Percentiles rank a stretch among this genome's conserved stretches.
Conservation (phyloP, 768 basidiomycete genomes). For the Lyophyllum shimeji region DNA sequence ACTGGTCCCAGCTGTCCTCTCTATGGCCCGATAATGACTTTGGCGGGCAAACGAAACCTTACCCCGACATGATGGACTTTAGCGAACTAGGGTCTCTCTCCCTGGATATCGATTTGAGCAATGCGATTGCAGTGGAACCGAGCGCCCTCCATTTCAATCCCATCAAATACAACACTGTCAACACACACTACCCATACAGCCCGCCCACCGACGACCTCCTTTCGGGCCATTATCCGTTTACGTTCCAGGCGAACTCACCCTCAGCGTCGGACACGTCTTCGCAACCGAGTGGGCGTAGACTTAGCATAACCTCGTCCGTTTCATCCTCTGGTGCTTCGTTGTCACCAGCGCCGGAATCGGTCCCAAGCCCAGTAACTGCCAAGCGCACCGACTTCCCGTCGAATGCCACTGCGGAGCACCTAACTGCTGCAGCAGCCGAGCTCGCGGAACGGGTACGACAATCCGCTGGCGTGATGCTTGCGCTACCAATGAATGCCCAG, state of each 20-base stretch:
- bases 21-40: constrained; percentile 43
- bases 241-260: constrained; percentile 37
- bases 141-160: constrained; percentile 54
- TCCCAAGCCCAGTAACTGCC: constrained; percentile 24
- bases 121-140: constrained; percentile 63
- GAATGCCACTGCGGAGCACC: constrained; percentile 2
- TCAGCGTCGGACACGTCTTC: constrained; percentile 26
- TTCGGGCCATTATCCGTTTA: constrained; percentile 36
- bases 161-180: constrained; percentile 26
- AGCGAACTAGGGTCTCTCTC: constrained; percentile 34
- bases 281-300: constrained; percentile 33
- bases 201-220: constrained; percentile 25
- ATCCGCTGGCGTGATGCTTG: constrained; percentile 56
- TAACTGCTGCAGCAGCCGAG: constrained; percentile 1
- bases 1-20: constrained; percentile 55
- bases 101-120: constrained; percentile 65
- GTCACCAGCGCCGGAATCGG: constrained; percentile 46
- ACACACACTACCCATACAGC: constrained; percentile 25
- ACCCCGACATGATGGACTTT: constrained; percentile 44
- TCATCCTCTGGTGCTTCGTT: constrained; percentile 56
- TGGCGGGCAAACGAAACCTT: constrained; percentile 29
- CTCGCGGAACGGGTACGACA: constrained; percentile 48
- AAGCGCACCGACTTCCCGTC: constrained; percentile 23
- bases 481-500: constrained; percentile 41
- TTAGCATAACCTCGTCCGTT: constrained; percentile 56